These are phyloP conservation scores for Nakaseomyces uthaithaninus DNA, from an alignment of 1,139 yeast genomes.

Conservation along the genomic window DNA sequence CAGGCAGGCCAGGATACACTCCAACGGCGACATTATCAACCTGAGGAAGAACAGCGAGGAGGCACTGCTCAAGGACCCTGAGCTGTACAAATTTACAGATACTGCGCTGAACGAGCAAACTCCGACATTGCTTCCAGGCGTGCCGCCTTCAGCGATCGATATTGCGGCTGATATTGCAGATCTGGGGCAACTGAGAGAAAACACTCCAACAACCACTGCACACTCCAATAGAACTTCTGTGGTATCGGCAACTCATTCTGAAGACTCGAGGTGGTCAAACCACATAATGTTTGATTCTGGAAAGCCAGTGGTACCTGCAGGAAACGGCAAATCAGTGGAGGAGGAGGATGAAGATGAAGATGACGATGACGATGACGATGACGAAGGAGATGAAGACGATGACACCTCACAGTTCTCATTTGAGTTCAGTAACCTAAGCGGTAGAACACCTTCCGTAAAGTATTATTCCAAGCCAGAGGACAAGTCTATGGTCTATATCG, in stretches of 20 bases:
- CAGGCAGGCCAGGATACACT: conserved; percentile 28
- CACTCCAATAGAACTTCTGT: conserved; percentile 1
- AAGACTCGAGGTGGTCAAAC: conserved; percentile 5
- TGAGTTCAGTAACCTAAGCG: conserved; percentile 45
- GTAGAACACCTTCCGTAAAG: conserved; percentile 54
- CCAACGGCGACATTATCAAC: conserved; percentile 24
- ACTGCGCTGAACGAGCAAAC: background rate
- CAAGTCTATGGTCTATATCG: conserved; percentile 29
- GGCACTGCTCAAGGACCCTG: conserved; percentile 3
- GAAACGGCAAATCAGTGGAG: conserved; percentile 8
- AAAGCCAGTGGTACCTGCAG: background rate
- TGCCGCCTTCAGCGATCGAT: conserved; percentile 1
- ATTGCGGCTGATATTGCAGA: background rate
- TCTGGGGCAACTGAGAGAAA: background rate
- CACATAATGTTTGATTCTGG: conserved; percentile 2
- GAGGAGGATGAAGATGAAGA: conserved; percentile 6
- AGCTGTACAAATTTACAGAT: background rate
- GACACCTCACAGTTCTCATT: conserved; percentile 50
- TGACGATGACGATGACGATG: conserved; percentile 13
- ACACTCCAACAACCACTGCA: background rate
- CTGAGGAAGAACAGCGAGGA: conserved; percentile 12
- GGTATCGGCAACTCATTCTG: background rate
- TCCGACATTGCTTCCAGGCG: background rate
- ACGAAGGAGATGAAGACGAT: conserved; percentile 20
- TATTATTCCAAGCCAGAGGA: conserved; percentile 39